Evolutionary conservation across 192 early-diverging fungal species (phyloP).

Genomic region (Podila verticillata): DNA sequence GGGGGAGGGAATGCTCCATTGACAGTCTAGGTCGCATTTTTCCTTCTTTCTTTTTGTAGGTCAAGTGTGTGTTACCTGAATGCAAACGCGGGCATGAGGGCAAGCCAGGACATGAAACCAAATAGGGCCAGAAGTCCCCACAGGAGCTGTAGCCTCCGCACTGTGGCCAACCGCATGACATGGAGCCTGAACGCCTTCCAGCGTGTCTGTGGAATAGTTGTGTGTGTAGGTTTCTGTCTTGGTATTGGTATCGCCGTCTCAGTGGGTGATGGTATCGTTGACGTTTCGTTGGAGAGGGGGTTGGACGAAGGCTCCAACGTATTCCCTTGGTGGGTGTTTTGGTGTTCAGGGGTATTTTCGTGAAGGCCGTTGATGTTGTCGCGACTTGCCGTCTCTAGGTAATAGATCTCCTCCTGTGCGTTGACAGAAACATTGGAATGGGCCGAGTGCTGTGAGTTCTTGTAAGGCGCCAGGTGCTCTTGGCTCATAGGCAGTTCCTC

Average conservation of each 20-base stretch:
- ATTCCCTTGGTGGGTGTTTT: background rate
- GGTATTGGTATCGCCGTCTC: background rate
- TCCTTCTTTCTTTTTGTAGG: too few species aligned
- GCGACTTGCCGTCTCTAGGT: background rate
- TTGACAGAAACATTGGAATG: background rate
- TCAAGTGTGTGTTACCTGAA: constrained; percentile 19
- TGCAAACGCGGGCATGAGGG: constrained; percentile 43
- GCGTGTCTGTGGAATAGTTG: too few species aligned
- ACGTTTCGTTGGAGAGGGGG: background rate
- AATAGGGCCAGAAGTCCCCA: constrained; percentile 31
- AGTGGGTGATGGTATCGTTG: background rate
- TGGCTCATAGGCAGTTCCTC: background rate
- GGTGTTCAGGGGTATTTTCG: background rate
- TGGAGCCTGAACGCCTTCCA: constrained; percentile 16
- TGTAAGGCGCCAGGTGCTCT: background rate
- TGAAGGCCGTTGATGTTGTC: background rate
- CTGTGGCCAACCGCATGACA: constrained; percentile 26
- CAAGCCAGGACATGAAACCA: constrained; percentile 37
- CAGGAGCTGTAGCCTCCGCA: constrained; percentile 14
- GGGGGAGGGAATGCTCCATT: too few species aligned
- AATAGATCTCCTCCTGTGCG: background rate
- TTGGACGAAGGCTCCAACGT: background rate
- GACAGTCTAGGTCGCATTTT: too few species aligned
- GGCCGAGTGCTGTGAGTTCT: background rate
- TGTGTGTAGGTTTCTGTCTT: background rate